Percentiles rank a stretch among this genome's conserved stretches.
These are phyloP conservation scores for Rosellinia necatrix DNA, from an alignment of 2,329 filamentous ascomycete species.

Conservation along the genomic window DNA sequence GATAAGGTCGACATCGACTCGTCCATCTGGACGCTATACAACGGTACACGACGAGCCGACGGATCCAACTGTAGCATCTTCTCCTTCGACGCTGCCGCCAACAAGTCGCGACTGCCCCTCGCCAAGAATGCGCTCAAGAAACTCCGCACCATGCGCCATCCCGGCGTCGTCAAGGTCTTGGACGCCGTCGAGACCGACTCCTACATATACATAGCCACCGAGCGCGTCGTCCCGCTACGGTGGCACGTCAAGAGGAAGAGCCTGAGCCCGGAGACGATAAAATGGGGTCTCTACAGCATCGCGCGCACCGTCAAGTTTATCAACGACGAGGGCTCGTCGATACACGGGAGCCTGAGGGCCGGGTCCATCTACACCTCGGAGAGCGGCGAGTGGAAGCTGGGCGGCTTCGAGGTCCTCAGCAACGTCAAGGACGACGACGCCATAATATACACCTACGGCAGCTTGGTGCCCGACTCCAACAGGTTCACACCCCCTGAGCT, in stretches of 20 bases:
- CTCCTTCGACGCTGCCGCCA: slow-evolving; percentile 85
- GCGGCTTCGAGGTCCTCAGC: slow-evolving; percentile 90
- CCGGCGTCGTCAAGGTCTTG: slow-evolving; percentile 89
- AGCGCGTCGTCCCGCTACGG: slow-evolving; percentile 81
- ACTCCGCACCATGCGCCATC: slow-evolving; percentile 88
- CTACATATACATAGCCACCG: slow-evolving; percentile 95
- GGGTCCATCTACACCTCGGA: slow-evolving; percentile 92
- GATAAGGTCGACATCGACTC: slow-evolving; percentile 90
- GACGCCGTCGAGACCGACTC: slow-evolving; percentile 97
- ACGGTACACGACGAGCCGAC: slow-evolving; percentile 92
- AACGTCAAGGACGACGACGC: slow-evolving; percentile 96
- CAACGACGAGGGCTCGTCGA: slow-evolving; percentile 88
- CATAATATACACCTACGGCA: slow-evolving; percentile 90
- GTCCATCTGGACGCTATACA: slow-evolving; percentile 95
- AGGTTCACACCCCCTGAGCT: slow-evolving; percentile 89
- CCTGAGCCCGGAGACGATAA: slow-evolving; percentile 86
- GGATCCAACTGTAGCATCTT: slow-evolving; percentile 95
- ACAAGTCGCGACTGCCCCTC: slow-evolving; percentile 80
- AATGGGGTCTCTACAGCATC: slow-evolving; percentile 91
- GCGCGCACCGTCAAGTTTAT: slow-evolving; percentile 95
- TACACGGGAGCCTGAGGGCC: slow-evolving; percentile 85
- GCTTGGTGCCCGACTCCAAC: slow-evolving; percentile 80
- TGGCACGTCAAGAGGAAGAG: slow-evolving; percentile 92
- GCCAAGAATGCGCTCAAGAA: slow-evolving; percentile 95
- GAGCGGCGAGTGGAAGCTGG: slow-evolving; percentile 97